These are phyloP conservation scores for Stachybotrys echinatus DNA, from an alignment of 2,329 filamentous ascomycete genomes.

Conservation along the genomic window DNA sequence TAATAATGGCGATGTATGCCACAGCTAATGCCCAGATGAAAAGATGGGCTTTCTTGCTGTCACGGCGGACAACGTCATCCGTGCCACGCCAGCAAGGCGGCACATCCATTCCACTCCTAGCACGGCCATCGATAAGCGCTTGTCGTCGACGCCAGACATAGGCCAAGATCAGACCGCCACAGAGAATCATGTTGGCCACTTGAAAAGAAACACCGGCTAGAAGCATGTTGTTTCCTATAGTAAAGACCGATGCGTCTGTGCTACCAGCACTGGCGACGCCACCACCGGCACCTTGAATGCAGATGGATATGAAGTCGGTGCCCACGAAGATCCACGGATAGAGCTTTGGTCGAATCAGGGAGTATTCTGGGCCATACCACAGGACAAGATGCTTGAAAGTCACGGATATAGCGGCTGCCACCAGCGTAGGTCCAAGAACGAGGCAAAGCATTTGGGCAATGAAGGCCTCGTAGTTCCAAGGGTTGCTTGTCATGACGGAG, in stretches of 20 bases:
- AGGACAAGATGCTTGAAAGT: conserved; percentile 40
- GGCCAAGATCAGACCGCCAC: background rate
- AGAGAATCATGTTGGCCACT: background rate
- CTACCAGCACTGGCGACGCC: conserved; percentile 6
- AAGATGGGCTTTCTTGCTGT: background rate
- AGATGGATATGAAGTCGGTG: conserved; percentile 37
- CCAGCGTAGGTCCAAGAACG: conserved; percentile 34
- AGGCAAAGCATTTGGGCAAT: conserved; percentile 34
- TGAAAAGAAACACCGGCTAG: background rate
- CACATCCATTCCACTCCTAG: background rate
- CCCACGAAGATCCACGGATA: conserved; percentile 47
- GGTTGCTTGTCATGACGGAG: conserved; percentile 29
- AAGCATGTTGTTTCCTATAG: background rate
- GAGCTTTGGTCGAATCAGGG: conserved; percentile 30
- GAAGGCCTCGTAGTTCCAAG: conserved; percentile 33
- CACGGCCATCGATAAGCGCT: background rate
- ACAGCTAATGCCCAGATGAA: background rate
- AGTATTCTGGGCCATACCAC: conserved; percentile 33
- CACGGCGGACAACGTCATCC: background rate
- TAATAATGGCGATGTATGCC: background rate
- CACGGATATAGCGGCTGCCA: conserved; percentile 40
- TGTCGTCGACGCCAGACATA: background rate
- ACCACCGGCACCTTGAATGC: conserved; percentile 15
- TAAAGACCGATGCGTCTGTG: background rate
- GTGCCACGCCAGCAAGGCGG: background rate